Conservation (phyloP, 495 filamentous ascomycete species). For the Daldinia vernicosa region DNA sequence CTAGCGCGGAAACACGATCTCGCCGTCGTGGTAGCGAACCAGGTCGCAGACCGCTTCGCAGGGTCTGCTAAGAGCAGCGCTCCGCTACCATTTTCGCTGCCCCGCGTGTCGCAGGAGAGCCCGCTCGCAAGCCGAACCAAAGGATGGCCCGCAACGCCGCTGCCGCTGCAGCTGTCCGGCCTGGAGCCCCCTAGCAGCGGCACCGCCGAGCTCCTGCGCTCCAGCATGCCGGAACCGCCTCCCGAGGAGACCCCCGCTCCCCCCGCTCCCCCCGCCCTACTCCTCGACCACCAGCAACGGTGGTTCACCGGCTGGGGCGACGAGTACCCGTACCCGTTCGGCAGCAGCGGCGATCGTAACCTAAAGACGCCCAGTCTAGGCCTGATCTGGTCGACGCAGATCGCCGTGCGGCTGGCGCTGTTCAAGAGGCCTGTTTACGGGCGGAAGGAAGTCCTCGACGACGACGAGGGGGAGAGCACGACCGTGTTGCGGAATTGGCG, state of each 20-base stretch:
- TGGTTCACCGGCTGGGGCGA: constrained; percentile 97
- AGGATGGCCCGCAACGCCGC: background rate
- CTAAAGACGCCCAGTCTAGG: constrained; percentile 89
- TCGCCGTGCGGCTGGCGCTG: constrained; percentile 81
- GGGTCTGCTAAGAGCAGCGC: constrained; percentile 23
- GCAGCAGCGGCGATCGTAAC: constrained; percentile 37
- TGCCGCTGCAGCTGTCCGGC: constrained; percentile 10
- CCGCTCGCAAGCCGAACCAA: constrained; percentile 48
- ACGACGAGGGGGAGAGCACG: constrained; percentile 30
- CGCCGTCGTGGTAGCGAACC: constrained; percentile 91
- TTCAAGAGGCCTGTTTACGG: constrained; percentile 67
- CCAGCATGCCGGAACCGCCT: constrained; percentile 41
- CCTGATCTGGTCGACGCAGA: constrained; percentile 88
- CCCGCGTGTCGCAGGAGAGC: constrained; percentile 47
- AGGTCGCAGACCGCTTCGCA: constrained; percentile 90
- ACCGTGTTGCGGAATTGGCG: constrained; percentile 55
- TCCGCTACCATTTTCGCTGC: constrained; percentile 26
- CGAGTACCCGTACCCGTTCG: constrained; percentile 24
- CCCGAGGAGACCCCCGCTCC: constrained; percentile 45
- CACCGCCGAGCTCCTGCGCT: constrained; percentile 41
- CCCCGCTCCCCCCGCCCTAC: constrained; percentile 61
- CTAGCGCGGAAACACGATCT: constrained; percentile 76
- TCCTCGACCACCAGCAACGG: constrained; percentile 86
- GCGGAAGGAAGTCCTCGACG: constrained; percentile 25
- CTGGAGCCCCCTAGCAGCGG: constrained; percentile 37